Conservation (phyloP, 768 basidiomycete species). For the Macrolepiota fuliginosa region DNA sequence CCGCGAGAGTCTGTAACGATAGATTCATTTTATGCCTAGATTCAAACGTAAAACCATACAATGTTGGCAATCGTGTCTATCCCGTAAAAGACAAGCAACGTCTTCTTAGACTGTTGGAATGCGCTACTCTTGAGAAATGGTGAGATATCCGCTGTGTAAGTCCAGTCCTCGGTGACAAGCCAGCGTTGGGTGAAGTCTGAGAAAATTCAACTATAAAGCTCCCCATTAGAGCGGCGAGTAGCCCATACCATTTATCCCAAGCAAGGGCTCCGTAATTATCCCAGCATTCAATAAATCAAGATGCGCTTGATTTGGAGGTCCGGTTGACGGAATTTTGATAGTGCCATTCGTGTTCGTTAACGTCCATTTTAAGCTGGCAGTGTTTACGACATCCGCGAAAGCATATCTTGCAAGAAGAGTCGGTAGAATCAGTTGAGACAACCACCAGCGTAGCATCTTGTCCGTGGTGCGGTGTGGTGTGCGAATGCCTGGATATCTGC, state of each 20-base stretch:
- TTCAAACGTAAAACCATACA: slow-evolving; percentile 26
- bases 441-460: neutral
- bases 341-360: slow-evolving; percentile 52
- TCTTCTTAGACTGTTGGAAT: slow-evolving; percentile 22
- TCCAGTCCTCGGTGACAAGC: slow-evolving; percentile 58
- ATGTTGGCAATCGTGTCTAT: slow-evolving; percentile 58
- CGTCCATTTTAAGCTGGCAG: slow-evolving; percentile 49
- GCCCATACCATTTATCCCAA: slow-evolving; percentile 51
- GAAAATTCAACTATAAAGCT: neutral
- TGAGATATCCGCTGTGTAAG: slow-evolving; percentile 50
- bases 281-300: slow-evolving; percentile 51
- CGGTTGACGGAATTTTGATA: slow-evolving; percentile 47
- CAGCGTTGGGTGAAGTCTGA: slow-evolving; percentile 54
- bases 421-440: neutral
- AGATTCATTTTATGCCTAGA: neutral
- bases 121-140: slow-evolving; percentile 33
- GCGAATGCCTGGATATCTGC: neutral
- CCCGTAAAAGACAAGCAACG: slow-evolving; percentile 52
- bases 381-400: slow-evolving; percentile 28
- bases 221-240: neutral
- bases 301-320: slow-evolving; percentile 51
- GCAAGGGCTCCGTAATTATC: slow-evolving; percentile 50
- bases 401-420: neutral
- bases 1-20: slow-evolving; percentile 41
- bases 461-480: neutral